Evolutionary conservation across 495 filamentous ascomycete genomes (phyloP), one percentile per base, ranked within the genome.

Genomic region (Penicillium macrosclerotiorum): DNA sequence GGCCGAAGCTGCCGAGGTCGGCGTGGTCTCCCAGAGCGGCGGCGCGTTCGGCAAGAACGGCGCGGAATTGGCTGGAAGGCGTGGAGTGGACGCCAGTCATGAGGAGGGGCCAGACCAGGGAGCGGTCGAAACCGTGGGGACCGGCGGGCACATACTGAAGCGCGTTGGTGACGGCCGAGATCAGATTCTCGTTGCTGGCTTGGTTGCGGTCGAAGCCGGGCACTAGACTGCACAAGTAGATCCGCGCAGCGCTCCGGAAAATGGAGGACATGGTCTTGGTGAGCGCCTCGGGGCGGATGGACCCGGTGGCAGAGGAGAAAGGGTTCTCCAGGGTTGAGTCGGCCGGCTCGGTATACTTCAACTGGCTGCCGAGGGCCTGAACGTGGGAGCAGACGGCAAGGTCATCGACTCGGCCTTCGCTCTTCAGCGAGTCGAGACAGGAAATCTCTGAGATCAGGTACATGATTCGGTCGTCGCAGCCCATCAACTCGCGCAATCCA

Each of bases 391-490:
- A 96, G 31, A 96, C 79, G 31, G 83, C 74, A 47, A 95, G 80
- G 54, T 88, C 83, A 51, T 93, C 86, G 33, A 82, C 48, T 66
- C 90, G 84, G 30, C 85, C 85, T 22, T 90, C 85, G 23, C 71
- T 69, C 76, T 91, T 95, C 46, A 96, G 75, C 2, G 87, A 85
- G 55, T 98, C 93, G 27, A 98, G 76, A 68, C 93, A 98, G 17
- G 92, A 88, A 53, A 96, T 95, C 62, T 98, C 93, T 2, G 90
- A 95, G 59, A 98, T 95, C 49, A 97, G 77, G 62, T 95, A 98
- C 93, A 98, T 96, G 58, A 98, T 82, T 17, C 84, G 82, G 70
- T 98, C 93, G 45, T 98, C 93, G 65, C 93, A 98, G 44, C 93
- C 93, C 93, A 97, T 98, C 8, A 98, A 76, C 62, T 96, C 93